A percentile compares a stretch with the other conserved stretches of the same genome.
phyloP scores from a whole-genome alignment of 108 stramenopile species.

The Fragilaria crotonensis region DNA sequence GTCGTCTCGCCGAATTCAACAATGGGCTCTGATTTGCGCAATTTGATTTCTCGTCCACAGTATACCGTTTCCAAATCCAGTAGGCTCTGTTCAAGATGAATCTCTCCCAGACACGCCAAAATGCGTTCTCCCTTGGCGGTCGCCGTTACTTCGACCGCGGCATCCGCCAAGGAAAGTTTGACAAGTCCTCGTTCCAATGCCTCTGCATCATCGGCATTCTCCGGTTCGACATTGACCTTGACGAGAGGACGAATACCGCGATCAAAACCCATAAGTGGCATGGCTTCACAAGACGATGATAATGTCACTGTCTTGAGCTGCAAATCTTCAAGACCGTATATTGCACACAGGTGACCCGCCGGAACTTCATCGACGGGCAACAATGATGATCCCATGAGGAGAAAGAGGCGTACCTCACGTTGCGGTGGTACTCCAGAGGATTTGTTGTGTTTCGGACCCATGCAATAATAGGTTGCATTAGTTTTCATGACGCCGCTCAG shows the following conservation, averaged over 20 bases:
- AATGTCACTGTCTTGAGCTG: constrained; percentile 78
- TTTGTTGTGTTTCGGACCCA: constrained; percentile 68
- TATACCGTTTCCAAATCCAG: constrained; percentile 70
- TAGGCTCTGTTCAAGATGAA: constrained; percentile 83
- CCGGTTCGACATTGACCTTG: constrained; percentile 83
- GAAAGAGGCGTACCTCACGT: constrained; percentile 55
- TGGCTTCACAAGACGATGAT: constrained; percentile 45
- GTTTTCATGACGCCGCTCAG: constrained; percentile 60
- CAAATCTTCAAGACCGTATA: constrained; percentile 71
- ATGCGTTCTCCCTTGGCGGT: constrained; percentile 81
- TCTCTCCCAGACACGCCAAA: constrained; percentile 75
- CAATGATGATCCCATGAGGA: constrained; percentile 85
- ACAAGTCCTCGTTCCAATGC: constrained; percentile 63
- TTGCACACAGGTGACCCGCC: constrained; percentile 84
- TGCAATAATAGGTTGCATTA: constrained; percentile 49
- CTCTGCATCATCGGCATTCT: constrained; percentile 56
- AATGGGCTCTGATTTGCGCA: constrained; percentile 80
- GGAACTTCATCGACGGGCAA: constrained; percentile 72
- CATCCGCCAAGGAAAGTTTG: constrained; percentile 74
- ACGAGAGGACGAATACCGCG: constrained; percentile 71
- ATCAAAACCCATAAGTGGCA: constrained; percentile 72
- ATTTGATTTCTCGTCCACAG: constrained; percentile 50
- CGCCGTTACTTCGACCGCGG: constrained; percentile 76
- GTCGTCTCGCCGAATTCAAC: constrained; percentile 85
- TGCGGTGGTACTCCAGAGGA: constrained; percentile 12